Conservation (phyloP, 2,329 filamentous ascomycete species). For the Botrytis byssoidea region DNA sequence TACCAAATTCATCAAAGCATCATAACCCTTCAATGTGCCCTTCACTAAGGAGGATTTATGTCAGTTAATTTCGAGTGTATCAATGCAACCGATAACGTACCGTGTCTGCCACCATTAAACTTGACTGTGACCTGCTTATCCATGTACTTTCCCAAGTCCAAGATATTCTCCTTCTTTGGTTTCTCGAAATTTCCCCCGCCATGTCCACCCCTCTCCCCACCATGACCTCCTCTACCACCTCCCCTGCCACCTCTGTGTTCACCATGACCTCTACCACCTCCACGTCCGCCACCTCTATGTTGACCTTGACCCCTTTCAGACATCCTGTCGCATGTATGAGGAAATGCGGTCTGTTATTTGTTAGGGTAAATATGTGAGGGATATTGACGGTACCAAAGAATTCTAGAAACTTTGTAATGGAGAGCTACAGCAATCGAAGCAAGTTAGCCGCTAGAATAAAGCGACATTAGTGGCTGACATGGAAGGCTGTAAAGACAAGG, state of each 20-base stretch:
- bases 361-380: background rate
- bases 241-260: constrained; percentile 25
- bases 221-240: constrained; percentile 37
- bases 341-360: background rate
- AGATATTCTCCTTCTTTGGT: constrained; percentile 98
- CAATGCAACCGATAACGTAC: constrained; percentile 48
- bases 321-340: constrained; percentile 23
- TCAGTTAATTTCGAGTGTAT: background rate
- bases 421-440: constrained; percentile 2
- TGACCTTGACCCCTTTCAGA: constrained; percentile 28
- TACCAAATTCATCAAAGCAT: constrained; percentile 97
- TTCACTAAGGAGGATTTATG: constrained; percentile 56
- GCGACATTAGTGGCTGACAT: background rate
- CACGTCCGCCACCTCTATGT: constrained; percentile 27
- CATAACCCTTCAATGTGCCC: constrained; percentile 89
- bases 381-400: background rate
- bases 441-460: constrained; percentile 10
- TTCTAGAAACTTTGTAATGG: constrained; percentile 6
- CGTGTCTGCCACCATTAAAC: constrained; percentile 92
- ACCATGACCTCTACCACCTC: constrained; percentile 21
- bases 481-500: background rate
- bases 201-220: constrained; percentile 46
- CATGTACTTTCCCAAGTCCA: constrained; percentile 94
- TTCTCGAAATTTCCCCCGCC: constrained; percentile 58
- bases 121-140: constrained; percentile 95